Base-by-base conservation (phyloP, 2,329 filamentous ascomycete species). In the Onygenales sp. region DNA sequence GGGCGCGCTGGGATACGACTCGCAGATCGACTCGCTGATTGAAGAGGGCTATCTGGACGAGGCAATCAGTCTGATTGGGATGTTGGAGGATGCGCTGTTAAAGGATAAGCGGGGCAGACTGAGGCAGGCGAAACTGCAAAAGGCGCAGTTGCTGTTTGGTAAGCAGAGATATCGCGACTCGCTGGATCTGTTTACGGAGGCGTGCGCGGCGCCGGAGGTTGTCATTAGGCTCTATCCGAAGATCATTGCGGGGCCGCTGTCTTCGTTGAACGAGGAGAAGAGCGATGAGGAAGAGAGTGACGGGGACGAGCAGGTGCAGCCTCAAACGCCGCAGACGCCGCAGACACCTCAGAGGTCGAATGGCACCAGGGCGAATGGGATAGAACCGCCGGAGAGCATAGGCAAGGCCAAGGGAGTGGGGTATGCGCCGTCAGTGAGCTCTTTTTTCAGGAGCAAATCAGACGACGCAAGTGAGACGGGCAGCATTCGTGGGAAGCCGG, bases 81-180 rank as follows among this genome's bases (percentile, higher is more conserved):
- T 96, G 83, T 80, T 98, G 0, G 93, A 98, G 70, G 92, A 95
- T 69, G 94, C 92, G 0, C 74, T 98, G 21, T 76, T 98, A 21
- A 81, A 83, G 46, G 83, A 95, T 69, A 98, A 98, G 70, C 77
- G 79, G 7, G 84, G 86, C 49, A 85, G 87, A 8, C 77, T 95
- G 55, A 82, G 91, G 32, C 86, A 94, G 61, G 84, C 94, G 61
- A 94, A 92, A 72, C 93, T 95, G 74, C 79, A 87, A 60, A 98
- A 98, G 67, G 93, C 92, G 0, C 88, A 95, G 66, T 74, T 77
- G 11, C 74, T 97, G 4, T 98, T 98, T 63, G 83, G 84, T 54
- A 77, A 87, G 60, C 86, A 84, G 61, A 94, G 87, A 65, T 98
- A 91, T 64, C 81, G 85, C 40, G 85, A 90, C 49, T 86, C 92